Evolutionary conservation across 2,329 filamentous ascomycete species (phyloP), one percentile per base, ranked within the genome.

Genomic region (Cryphonectria carpinicola): DNA sequence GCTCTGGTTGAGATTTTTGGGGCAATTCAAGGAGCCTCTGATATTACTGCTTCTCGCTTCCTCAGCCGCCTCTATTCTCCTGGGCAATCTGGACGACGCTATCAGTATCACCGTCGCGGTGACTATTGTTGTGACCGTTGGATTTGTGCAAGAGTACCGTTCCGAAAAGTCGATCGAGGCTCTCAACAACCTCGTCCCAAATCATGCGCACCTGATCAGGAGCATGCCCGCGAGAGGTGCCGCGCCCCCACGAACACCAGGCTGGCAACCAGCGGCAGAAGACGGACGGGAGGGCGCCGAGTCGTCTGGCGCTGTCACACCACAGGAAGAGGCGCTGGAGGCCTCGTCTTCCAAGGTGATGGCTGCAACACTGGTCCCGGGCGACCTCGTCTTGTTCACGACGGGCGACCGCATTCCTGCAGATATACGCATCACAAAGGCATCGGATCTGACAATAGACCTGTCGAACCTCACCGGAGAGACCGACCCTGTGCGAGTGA

Each of bases 141-240:
- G 95, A 1, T 99, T 99, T 76, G 90, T 98, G 67, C 96, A 99
- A 79, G 96, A 99, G 82, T 99, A 99, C 80, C 88, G 96, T 71
- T 98, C 96, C 10, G 96, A 99, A 80, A 97, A 99, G 81, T 98
- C 95, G 3, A 90, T 99, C 74, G 96, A 99, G 81, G 96, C 96
- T 28, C 84, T 99, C 75, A 98, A 93, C 78, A 93, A 96, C 76
- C 84, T 99, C 37, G 95, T 99, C 0, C 97, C 96, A 39, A 97
- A 98, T 79, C 94, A 95, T 79, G 96, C 97, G 41, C 95, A 99
- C 82, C 85, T 98, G n/a, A 93, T 99, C 72, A 91, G 97, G 46
- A 77, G 76, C 73, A 86, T 87, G 43, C 80, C 84, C 56, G 71
- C 80, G 61, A 82, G 79, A 60, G 32, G 78, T 49, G 71, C 78